Percentiles rank a stretch among this genome's conserved stretches.
phyloP scores from a whole-genome alignment of 352 stramenopile species.

The Globisporangium canariense region DNA sequence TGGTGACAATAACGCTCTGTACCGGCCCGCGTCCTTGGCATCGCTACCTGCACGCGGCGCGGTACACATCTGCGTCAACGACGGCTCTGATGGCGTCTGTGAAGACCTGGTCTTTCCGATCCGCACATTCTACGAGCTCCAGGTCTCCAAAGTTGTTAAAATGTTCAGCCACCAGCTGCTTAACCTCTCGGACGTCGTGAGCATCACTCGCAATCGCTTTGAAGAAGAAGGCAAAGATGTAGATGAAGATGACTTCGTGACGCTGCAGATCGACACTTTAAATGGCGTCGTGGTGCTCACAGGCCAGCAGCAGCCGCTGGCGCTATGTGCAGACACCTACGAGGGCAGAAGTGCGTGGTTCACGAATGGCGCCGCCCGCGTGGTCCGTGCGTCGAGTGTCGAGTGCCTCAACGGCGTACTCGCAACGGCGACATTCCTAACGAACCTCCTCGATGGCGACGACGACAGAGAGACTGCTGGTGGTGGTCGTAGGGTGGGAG shows the following conservation, averaged over 20 bases:
- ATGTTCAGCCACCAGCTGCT: neutral
- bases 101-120: conserved; percentile 23
- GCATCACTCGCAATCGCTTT: neutral
- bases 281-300: conserved; percentile 11
- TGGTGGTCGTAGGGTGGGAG: neutral
- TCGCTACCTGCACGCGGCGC: neutral
- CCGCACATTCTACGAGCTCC: conserved; percentile 11
- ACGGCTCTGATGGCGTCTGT: conserved; percentile 22
- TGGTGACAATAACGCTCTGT: neutral
- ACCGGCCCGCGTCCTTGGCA: neutral
- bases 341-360: conserved; percentile 8
- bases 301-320: neutral
- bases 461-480: neutral
- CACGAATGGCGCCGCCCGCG: neutral
- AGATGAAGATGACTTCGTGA: conserved; percentile 7
- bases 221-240: neutral
- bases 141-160: neutral
- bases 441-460: neutral
- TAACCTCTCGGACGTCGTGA: conserved; percentile 4
- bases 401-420: conserved; percentile 26
- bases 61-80: conserved; percentile 25
- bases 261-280: conserved; percentile 21
- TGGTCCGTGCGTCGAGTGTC: conserved; percentile 18
- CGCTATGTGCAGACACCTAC: conserved; percentile 6
- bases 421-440: conserved; percentile 4